phyloP scores from a whole-genome alignment of 257 asterid species.

The Solanum piurae region DNA sequence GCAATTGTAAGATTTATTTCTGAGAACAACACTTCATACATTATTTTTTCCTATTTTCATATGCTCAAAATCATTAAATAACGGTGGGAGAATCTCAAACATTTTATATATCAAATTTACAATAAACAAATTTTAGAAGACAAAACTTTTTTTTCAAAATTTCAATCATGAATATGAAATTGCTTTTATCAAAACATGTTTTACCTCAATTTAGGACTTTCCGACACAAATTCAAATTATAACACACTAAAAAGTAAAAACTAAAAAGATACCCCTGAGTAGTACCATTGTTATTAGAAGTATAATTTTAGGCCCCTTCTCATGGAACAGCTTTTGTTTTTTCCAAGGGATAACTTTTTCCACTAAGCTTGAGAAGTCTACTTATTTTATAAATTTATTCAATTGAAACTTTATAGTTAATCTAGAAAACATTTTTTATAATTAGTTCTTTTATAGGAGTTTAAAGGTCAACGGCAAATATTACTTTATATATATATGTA shows the following conservation, averaged over 20 bases:
- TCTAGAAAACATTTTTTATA: background rate
- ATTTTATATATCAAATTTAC: too few species aligned
- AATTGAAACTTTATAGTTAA: background rate
- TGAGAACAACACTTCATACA: too few species aligned
- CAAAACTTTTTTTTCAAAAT: background rate
- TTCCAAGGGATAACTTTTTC: background rate
- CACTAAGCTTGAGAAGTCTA: background rate
- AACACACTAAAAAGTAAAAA: background rate
- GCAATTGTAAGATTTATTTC: accelerated
- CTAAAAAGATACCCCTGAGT: too few species aligned
- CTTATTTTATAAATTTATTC: background rate
- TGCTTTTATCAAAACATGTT: background rate
- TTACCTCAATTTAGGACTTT: accelerated
- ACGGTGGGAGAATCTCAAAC: too few species aligned
- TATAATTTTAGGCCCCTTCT: background rate
- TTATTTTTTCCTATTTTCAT: too few species aligned
- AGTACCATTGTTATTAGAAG: background rate
- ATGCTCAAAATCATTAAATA: accelerated
- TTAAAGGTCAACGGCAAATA: background rate
- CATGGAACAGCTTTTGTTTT: background rate
- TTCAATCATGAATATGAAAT: background rate
- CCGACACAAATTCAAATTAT: accelerated
- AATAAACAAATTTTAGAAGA: too few species aligned
- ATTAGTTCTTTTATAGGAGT: background rate
- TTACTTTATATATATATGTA: background rate